Evolutionary conservation across 495 filamentous ascomycete genomes (phyloP), one percentile per base, ranked within the genome.

Genomic region (Neurospora africana): DNA sequence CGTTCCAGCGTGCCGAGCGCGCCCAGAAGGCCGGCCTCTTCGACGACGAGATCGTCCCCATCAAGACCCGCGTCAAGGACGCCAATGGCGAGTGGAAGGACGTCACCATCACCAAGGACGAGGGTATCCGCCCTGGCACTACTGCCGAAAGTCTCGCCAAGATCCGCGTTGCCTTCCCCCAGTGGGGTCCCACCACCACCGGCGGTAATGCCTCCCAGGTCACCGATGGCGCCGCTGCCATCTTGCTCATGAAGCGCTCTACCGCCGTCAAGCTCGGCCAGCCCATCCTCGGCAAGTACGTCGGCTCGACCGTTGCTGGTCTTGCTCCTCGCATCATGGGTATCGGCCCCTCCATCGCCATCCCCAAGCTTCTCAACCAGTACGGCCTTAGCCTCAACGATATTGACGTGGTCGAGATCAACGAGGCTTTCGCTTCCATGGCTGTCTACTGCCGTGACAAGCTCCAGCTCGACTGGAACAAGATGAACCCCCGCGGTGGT

Each of bases 361-460:
- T 99, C 76, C 95, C 95, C 74, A 99, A 99, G 87, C 87, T 99
- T 41, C 85, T 99, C 67, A 82, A 81, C 78, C 91, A 97, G 84
- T 90, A 90, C 88, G 87, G 89, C 78, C 79, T 99, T 74, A 85
- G 84, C n/a, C 85, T 96, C 69, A 84, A 90, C 67, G 95, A 99
- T 72, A 87, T 93, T 73, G 95, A 99, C 75, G 86, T 99, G 65
- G 88, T 92, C 75, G 95, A 99, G 86, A 83, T 99, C 77, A 99
- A 99, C 82, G 95, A 99, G 87, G 95, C 95, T 2, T 99, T 99
- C 75, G 95, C 95, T 35, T 93, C 90, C 37, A 99, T 99, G 95
- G 94, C 92, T 1, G 93, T 97, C 3, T 99, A 97, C 86, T 97
- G 93, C 83, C 79, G 91, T 23, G 85, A 95, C 71, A 89, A 85